These are phyloP conservation scores for Gossypium sturtianum DNA, from an alignment of 345 rosid genomes.

Conservation along the genomic window DNA sequence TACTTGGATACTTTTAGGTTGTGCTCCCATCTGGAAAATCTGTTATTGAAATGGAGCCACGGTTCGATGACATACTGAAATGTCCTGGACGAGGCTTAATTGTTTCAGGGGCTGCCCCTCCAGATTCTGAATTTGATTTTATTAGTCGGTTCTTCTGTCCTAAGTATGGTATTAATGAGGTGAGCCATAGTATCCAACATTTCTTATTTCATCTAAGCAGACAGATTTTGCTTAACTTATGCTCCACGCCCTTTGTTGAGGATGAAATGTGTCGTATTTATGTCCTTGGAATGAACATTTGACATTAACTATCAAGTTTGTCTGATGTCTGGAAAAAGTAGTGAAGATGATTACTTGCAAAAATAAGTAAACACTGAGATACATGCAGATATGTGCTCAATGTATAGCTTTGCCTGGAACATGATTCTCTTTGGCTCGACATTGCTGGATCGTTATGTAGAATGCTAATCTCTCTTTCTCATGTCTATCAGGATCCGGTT, in stretches of 20 bases:
- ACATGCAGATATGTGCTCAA: background rate
- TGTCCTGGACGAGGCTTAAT: constrained; percentile 52
- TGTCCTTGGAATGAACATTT: no score
- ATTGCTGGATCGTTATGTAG: background rate
- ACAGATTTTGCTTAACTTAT: background rate
- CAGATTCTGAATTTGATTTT: constrained; percentile 59
- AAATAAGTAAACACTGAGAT: background rate
- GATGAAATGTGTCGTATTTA: background rate
- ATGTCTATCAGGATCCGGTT: constrained; percentile 66
- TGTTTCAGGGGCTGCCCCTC: constrained; percentile 48
- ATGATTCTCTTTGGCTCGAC: background rate
- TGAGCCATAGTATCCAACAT: constrained; percentile 2
- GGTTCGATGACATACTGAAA: constrained; percentile 38
- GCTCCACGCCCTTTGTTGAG: background rate
- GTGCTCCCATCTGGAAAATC: constrained; percentile 57
- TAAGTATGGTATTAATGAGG: constrained; percentile 67
- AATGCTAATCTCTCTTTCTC: background rate
- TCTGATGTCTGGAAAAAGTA: background rate
- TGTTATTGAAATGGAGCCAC: constrained; percentile 47
- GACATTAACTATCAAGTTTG: background rate
- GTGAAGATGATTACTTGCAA: background rate
- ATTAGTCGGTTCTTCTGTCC: constrained; percentile 67
- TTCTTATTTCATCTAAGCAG: background rate
- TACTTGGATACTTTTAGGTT: constrained; percentile 32
- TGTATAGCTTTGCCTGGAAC: background rate